These are phyloP conservation scores for Trichocladium uniseriatum DNA, from an alignment of 495 filamentous ascomycete species.

Conservation along the genomic window DNA sequence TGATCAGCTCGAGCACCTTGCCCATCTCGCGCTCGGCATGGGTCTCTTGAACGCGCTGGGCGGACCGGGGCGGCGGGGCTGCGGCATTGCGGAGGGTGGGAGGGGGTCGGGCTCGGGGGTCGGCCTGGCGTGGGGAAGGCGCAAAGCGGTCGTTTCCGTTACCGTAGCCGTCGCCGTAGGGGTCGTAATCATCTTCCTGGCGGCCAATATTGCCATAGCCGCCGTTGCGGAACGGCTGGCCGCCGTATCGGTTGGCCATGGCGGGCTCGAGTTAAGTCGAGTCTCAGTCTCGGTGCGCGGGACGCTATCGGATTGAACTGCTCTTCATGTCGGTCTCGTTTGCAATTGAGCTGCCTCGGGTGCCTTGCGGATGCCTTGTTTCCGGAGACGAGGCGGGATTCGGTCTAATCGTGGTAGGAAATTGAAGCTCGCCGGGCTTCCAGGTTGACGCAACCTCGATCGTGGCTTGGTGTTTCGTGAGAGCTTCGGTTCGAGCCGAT, in stretches of 20 bases:
- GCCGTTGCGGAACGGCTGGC: constrained; percentile 33
- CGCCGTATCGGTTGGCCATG: constrained; percentile 38
- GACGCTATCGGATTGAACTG: constrained; percentile 13
- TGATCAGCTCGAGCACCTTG: constrained; percentile 53
- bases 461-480: too few relatives aligned
- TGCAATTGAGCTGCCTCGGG: background rate
- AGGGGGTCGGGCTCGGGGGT: constrained; percentile 17
- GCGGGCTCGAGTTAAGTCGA: too few relatives aligned
- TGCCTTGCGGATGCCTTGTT: too few relatives aligned
- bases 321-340: constrained; percentile 14
- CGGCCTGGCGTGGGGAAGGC: constrained; percentile 19
- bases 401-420: too few relatives aligned
- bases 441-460: too few relatives aligned
- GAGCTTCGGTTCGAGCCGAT: too few relatives aligned
- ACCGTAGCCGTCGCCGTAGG: constrained; percentile 37
- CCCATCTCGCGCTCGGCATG: constrained; percentile 40
- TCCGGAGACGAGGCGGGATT: too few relatives aligned
- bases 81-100: constrained; percentile 8
- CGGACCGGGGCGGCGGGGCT: constrained; percentile 22
- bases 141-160: constrained; percentile 33
- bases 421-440: too few relatives aligned
- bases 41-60: constrained; percentile 28
- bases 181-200: constrained; percentile 36
- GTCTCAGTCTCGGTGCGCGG: background rate
- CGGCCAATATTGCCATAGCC: constrained; percentile 24